phyloP scores from a whole-genome alignment of 2,329 filamentous ascomycete genomes.

The Xylariomycetidae sp. region DNA sequence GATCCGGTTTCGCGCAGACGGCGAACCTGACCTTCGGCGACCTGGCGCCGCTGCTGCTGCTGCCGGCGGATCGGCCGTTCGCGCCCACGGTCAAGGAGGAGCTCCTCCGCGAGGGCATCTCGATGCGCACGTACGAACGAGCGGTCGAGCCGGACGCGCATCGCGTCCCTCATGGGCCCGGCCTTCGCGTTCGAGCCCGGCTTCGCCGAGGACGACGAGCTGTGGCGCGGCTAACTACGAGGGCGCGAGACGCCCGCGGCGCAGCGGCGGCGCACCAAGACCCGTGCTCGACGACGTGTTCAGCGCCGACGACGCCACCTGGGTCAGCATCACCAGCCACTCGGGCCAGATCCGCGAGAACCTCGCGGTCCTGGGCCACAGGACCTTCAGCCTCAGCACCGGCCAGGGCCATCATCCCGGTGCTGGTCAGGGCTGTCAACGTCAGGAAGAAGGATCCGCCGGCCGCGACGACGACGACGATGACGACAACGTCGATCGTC shows the following conservation, averaged over 20 bases:
- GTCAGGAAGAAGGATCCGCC: no score
- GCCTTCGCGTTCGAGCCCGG: slow-evolving; percentile 53
- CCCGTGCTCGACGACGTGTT: slow-evolving; percentile 56
- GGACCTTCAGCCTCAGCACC: slow-evolving; percentile 57
- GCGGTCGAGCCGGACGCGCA: slow-evolving; percentile 49
- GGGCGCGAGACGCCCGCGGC: slow-evolving; percentile 42
- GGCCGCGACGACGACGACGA: no score
- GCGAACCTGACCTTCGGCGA: slow-evolving; percentile 56
- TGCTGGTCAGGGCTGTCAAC: slow-evolving; percentile 57
- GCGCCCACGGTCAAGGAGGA: slow-evolving; percentile 58
- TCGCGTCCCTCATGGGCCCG: slow-evolving; percentile 48
- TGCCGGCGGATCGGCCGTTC: slow-evolving; percentile 49
- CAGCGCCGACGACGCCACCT: slow-evolving; percentile 44
- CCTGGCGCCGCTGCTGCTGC: no score
- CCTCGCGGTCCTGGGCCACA: slow-evolving; percentile 54
- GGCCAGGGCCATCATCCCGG: slow-evolving; percentile 65
- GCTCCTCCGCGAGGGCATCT: slow-evolving; percentile 62
- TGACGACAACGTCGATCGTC: slow-evolving; percentile 27
- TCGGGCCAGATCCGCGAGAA: slow-evolving; percentile 51
- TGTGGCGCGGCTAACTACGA: slow-evolving; percentile 37
- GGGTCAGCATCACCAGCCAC: slow-evolving; percentile 57
- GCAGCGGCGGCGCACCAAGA: slow-evolving; percentile 44
- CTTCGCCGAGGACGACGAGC: slow-evolving; percentile 51
- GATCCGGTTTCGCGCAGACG: slow-evolving; percentile 57
- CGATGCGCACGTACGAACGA: slow-evolving; percentile 66